Conservation (phyloP, 1,284 basidiomycete genomes). For the Termitomyces sp. region DNA sequence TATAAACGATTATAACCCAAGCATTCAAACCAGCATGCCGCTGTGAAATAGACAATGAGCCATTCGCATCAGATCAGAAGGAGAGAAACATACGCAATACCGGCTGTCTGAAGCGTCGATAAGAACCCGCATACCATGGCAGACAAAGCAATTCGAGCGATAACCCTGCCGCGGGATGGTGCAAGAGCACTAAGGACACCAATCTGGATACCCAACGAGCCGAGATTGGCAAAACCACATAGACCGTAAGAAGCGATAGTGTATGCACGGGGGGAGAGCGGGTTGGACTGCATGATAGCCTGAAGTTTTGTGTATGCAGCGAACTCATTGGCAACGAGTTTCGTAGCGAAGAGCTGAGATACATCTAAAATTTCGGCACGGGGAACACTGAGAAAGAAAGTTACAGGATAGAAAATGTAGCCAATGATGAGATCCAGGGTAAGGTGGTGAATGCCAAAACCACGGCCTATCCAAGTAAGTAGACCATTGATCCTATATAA, state of each 20-base stretch:
- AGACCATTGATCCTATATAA: slow-evolving; percentile 66
- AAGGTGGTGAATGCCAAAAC: slow-evolving; percentile 78
- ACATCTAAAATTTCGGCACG: slow-evolving; percentile 68
- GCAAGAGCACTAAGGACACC: slow-evolving; percentile 84
- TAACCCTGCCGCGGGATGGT: slow-evolving; percentile 68
- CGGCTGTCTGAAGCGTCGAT: slow-evolving; percentile 69
- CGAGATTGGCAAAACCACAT: slow-evolving; percentile 88
- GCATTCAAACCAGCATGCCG: slow-evolving; percentile 42
- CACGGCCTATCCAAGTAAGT: slow-evolving; percentile 84
- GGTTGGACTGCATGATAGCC: slow-evolving; percentile 42
- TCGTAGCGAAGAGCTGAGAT: slow-evolving; percentile 79
- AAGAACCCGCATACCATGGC: slow-evolving; percentile 82
- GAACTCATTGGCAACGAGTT: slow-evolving; percentile 87
- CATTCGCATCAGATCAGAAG: background rate
- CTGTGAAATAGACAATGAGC: slow-evolving; percentile 24
- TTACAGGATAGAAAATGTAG: slow-evolving; percentile 84
- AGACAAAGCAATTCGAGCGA: slow-evolving; percentile 66
- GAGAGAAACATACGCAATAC: slow-evolving; percentile 53
- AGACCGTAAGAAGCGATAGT: slow-evolving; percentile 80
- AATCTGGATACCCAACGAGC: slow-evolving; percentile 85
- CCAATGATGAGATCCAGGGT: slow-evolving; percentile 83
- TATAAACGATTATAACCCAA: background rate
- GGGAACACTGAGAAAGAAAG: slow-evolving; percentile 81
- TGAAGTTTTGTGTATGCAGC: slow-evolving; percentile 69
- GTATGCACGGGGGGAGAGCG: slow-evolving; percentile 67